A percentile compares a stretch with the other conserved stretches of the same genome.
Evolutionary conservation across 192 early-diverging fungal genomes (phyloP).

Genomic region (Backusella luteola): DNA sequence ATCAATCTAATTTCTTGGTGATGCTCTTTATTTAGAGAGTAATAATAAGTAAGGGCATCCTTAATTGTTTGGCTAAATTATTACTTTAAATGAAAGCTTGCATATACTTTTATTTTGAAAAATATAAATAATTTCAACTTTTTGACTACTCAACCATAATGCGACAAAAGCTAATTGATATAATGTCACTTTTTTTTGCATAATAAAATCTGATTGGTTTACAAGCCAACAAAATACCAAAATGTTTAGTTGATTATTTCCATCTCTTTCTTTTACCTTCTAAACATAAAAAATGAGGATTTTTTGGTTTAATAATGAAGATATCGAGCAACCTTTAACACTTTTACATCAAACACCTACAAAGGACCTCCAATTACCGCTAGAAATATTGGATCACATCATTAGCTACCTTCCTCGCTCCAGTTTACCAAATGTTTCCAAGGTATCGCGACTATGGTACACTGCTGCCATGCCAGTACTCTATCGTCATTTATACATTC

Average conservation of each 20-base stretch:
- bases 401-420: constrained; percentile 12
- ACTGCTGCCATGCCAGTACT: not conserved
- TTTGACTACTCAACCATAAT: too few relatives aligned
- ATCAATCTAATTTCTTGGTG: too few relatives aligned
- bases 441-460: constrained; percentile 7
- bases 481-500: constrained; percentile 17
- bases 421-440: not conserved
- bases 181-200: not conserved
- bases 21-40: too few relatives aligned
- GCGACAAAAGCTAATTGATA: too few relatives aligned
- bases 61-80: too few relatives aligned
- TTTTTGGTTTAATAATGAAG: not conserved
- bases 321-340: not conserved
- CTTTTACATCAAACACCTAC: not conserved
- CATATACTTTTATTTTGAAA: too few relatives aligned
- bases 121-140: too few relatives aligned
- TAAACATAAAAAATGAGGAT: not conserved
- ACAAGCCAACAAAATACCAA: not conserved
- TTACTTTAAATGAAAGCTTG: too few relatives aligned
- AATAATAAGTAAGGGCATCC: too few relatives aligned
- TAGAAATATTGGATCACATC: constrained; percentile 16
- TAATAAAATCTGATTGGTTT: not conserved
- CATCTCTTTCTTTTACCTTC: not conserved
- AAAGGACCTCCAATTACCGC: not conserved
- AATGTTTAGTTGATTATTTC: not conserved